A percentile compares a stretch with the other conserved stretches of the same genome.
Conservation (phyloP, 208 protist species). For the Perkinsela sp. region DNA sequence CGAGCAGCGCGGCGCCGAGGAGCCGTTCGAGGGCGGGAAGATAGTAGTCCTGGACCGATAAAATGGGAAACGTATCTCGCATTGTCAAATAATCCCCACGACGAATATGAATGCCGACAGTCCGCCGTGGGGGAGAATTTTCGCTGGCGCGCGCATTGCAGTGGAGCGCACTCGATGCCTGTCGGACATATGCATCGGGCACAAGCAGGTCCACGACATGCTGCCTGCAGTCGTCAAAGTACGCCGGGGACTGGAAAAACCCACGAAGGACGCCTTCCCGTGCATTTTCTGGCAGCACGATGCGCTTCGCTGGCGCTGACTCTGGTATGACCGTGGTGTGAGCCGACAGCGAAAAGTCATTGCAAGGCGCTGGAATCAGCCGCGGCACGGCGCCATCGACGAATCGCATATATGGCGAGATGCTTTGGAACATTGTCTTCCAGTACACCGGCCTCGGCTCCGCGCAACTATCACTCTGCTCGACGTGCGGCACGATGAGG, state of each 20-base stretch:
- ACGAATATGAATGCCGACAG: slow-evolving; percentile 26
- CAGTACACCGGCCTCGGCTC: slow-evolving; percentile 37
- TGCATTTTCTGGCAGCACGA: slow-evolving; percentile 7
- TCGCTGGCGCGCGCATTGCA: too few species aligned
- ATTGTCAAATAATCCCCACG: slow-evolving; percentile 38
- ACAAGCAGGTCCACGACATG: slow-evolving; percentile 2
- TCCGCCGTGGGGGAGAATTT: slow-evolving; percentile 6
- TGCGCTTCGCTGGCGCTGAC: slow-evolving; percentile 9
- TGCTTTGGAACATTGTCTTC: slow-evolving; percentile 18
- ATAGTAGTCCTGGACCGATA: slow-evolving; percentile 18
- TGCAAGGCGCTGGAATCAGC: background rate
- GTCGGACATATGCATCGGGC: background rate
- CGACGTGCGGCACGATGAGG: slow-evolving; percentile 10
- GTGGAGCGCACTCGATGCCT: too few species aligned
- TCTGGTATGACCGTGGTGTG: slow-evolving; percentile 17
- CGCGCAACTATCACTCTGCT: slow-evolving; percentile 29
- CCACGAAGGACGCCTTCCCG: slow-evolving; percentile 21
- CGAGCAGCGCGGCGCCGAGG: slow-evolving; percentile 10
- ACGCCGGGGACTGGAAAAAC: slow-evolving; percentile 41
- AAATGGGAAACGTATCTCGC: slow-evolving; percentile 24
- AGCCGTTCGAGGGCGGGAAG: slow-evolving; percentile 26
- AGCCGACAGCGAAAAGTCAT: background rate
- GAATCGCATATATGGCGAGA: background rate
- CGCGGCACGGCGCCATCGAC: background rate
- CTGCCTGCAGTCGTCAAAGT: slow-evolving; percentile 20